phyloP scores from a whole-genome alignment of 805 yeast genomes.

The Tanozyma kutaoensis region DNA sequence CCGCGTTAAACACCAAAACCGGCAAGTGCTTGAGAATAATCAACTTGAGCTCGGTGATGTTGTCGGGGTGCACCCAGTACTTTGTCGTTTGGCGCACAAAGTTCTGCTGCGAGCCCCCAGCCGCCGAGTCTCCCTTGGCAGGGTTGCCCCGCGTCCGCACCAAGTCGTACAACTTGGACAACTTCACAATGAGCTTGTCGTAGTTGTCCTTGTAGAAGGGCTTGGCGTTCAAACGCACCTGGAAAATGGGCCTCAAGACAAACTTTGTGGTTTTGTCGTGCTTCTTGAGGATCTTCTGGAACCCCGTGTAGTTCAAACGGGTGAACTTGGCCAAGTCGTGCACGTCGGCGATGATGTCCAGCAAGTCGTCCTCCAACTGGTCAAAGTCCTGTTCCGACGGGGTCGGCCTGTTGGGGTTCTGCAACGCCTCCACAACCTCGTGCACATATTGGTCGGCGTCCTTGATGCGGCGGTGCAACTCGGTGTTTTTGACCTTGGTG shows the following conservation, averaged over 20 bases:
- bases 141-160: constrained; percentile 96
- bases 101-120: constrained; percentile 98
- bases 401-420: constrained; percentile 28
- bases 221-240: constrained; percentile 82
- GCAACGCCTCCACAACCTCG: constrained; percentile 41
- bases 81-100: constrained; percentile 97
- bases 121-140: constrained; percentile 84
- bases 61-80: constrained; percentile 99
- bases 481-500: constrained; percentile 78
- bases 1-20: constrained; percentile 90
- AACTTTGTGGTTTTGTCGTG: constrained; percentile 78
- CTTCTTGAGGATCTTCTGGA: constrained; percentile 91
- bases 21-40: constrained; percentile 91
- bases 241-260: constrained; percentile 81
- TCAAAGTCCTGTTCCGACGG: constrained; percentile 30
- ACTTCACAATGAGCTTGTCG: constrained; percentile 76
- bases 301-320: constrained; percentile 89
- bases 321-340: constrained; percentile 94
- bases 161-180: constrained; percentile 79
- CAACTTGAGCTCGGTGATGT: constrained; percentile 89
- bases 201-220: constrained; percentile 95
- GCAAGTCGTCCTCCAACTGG: constrained; percentile 28
- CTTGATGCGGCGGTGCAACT: constrained; percentile 73
- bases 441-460: constrained; percentile 66
- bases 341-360: constrained; percentile 89